Conservation (phyloP, 2,329 filamentous ascomycete genomes). For the Cryphonectria radicalis region DNA sequence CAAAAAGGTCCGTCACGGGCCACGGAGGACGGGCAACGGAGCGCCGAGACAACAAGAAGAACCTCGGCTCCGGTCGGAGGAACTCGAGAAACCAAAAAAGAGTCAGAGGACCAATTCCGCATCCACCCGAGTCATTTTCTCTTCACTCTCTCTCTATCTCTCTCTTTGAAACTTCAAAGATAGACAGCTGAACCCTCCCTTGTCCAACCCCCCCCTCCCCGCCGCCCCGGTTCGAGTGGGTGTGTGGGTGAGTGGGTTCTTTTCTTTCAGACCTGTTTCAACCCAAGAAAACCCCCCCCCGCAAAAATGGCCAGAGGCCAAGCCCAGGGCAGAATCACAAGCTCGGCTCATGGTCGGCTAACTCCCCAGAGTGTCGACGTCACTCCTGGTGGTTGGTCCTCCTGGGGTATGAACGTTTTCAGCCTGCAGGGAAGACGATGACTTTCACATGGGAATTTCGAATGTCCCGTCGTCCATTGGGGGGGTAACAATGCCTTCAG, state of each 20-base stretch:
- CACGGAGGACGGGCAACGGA: background rate
- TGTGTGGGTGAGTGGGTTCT: background rate
- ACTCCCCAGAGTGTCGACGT: slow-evolving; percentile 28
- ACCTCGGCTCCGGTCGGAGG: slow-evolving; percentile 16
- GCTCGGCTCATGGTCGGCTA: slow-evolving; percentile 30
- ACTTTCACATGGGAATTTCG: slow-evolving; percentile 24
- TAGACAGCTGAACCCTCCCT: background rate
- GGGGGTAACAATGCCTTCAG: background rate
- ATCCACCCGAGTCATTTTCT: slow-evolving; percentile 2
- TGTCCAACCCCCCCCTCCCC: background rate
- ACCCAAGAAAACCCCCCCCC: slow-evolving; percentile 16
- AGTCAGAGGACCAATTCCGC: background rate
- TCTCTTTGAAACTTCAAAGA: background rate
- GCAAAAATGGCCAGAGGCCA: slow-evolving; percentile 14
- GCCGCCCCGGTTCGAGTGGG: too few species aligned
- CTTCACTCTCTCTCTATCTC: background rate
- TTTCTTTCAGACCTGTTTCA: background rate
- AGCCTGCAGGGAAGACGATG: background rate
- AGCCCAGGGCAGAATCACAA: slow-evolving; percentile 21
- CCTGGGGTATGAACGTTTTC: slow-evolving; percentile 4
- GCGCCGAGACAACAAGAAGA: background rate
- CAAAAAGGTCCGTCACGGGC: background rate
- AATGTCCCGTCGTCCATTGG: background rate
- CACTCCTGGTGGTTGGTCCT: slow-evolving; percentile 6
- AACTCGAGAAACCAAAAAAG: background rate